These are phyloP conservation scores for Glycyrrhiza uralensis DNA, from an alignment of 306 rosid genomes.

Conservation along the genomic window DNA sequence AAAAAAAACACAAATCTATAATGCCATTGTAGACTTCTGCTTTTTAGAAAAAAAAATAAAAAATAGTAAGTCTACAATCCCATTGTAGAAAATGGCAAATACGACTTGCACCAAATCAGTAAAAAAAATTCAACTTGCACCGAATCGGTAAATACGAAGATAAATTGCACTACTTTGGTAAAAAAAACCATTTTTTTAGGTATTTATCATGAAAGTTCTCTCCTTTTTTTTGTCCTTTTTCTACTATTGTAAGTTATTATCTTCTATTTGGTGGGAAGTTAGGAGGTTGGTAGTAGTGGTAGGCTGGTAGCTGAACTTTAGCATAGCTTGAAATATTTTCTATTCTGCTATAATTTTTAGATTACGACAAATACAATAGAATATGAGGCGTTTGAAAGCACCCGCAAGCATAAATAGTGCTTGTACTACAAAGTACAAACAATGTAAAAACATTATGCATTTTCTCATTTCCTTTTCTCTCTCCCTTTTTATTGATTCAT, in stretches of 20 bases:
- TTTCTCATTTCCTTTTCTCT: background rate
- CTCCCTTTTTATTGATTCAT: background rate
- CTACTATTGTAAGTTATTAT: conserved; percentile 12
- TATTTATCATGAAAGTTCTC: background rate
- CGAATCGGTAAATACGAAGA: no score
- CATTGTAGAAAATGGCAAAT: no score
- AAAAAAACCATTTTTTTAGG: no score
- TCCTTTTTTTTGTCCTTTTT: background rate
- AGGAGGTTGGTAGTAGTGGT: conserved; percentile 19
- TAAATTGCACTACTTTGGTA: no score
- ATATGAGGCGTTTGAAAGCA: conserved; percentile 19
- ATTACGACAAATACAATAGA: conserved; percentile 13
- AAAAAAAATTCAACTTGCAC: no score
- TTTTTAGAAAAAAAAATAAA: no score
- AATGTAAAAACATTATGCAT: background rate
- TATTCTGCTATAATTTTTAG: background rate
- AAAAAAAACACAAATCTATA: no score
- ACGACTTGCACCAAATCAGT: no score
- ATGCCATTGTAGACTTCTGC: no score
- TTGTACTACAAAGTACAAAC: background rate
- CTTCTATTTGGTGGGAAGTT: conserved; percentile 1
- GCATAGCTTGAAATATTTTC: conserved; percentile 21
- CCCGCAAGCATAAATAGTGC: background rate
- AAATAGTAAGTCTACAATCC: no score
- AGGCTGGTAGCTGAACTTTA: conserved; percentile 14